A percentile compares a stretch with the other conserved stretches of the same genome.
Evolutionary conservation across 2,329 filamentous ascomycete genomes (phyloP).

Genomic region (Ploettnerulaceae sp.): DNA sequence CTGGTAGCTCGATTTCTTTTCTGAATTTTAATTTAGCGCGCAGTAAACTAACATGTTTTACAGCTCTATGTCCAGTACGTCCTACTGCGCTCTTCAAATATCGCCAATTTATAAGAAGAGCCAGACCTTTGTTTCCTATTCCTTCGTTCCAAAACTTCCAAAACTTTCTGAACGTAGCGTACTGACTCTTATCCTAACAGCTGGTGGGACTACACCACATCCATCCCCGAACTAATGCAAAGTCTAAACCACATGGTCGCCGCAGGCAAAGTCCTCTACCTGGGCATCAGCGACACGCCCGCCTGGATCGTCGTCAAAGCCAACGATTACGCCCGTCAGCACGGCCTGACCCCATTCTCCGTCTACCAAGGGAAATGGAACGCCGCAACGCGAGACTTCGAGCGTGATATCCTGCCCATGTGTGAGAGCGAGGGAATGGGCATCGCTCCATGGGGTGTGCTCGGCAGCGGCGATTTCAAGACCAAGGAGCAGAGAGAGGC

Average conservation of each 20-base stretch:
- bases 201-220: conserved; percentile 49
- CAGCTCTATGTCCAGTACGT: conserved; percentile 32
- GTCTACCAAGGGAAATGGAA: conserved; percentile 64
- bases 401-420: conserved; percentile 57
- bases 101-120: too few relatives aligned
- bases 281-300: conserved; percentile 62
- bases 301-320: conserved; percentile 64
- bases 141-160: too few relatives aligned
- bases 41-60: too few relatives aligned
- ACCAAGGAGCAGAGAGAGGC: conserved; percentile 32
- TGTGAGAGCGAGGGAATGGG: conserved; percentile 51
- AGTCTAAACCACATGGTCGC: conserved; percentile 54
- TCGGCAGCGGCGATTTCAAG: conserved; percentile 45
- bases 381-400: conserved; percentile 54
- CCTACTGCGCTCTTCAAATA: too few relatives aligned
- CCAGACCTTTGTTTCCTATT: too few relatives aligned
- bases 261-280: conserved; percentile 58
- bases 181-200: too few relatives aligned
- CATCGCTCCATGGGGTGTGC: conserved; percentile 47
- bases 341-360: conserved; percentile 62
- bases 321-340: conserved; percentile 59
- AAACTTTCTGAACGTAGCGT: too few relatives aligned
- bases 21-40: not conserved
- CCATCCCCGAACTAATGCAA: conserved; percentile 62
- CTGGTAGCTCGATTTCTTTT: conserved; percentile 36